Conservation (phyloP, 768 basidiomycete species). For the Clavaria fumosa region DNA sequence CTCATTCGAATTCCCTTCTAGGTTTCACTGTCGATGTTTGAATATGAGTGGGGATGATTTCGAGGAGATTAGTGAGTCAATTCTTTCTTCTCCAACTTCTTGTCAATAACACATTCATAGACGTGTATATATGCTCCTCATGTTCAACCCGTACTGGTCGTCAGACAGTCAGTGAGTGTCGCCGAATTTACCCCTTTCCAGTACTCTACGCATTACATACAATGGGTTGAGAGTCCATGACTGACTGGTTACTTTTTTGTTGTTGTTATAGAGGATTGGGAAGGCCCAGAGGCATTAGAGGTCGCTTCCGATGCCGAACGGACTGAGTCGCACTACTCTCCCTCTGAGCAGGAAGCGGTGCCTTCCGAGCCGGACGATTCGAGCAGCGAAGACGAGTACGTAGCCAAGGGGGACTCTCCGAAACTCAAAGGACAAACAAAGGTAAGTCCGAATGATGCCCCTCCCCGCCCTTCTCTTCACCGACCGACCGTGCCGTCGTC, state of each 20-base stretch:
- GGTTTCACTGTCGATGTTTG: constrained; percentile 79
- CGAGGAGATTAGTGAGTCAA: constrained; percentile 58
- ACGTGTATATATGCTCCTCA: constrained; percentile 37
- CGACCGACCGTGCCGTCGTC: not conserved
- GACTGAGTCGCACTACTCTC: not conserved
- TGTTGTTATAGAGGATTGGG: constrained; percentile 49
- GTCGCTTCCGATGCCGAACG: constrained; percentile 12
- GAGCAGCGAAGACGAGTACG: constrained; percentile 59
- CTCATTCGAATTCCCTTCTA: constrained; percentile 16
- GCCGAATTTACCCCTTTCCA: constrained; percentile 16
- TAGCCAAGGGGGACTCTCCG: too few relatives aligned
- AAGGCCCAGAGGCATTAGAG: constrained; percentile 45
- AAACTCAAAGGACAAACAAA: too few relatives aligned
- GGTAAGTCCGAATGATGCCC: too few relatives aligned
- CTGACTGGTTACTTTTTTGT: constrained; percentile 12
- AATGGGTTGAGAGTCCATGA: not conserved
- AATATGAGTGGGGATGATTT: constrained; percentile 46
- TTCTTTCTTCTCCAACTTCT: not conserved
- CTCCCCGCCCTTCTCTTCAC: too few relatives aligned
- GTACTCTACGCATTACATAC: too few relatives aligned
- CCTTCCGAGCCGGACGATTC: constrained; percentile 34
- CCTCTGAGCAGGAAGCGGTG: constrained; percentile 6
- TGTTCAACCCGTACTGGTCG: constrained; percentile 48
- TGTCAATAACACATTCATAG: constrained; percentile 22
- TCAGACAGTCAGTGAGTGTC: constrained; percentile 66